A percentile compares a stretch with the other conserved stretches of the same genome.
Conservation (phyloP, 352 stramenopile genomes). For the Pseudoperonospora humuli region DNA sequence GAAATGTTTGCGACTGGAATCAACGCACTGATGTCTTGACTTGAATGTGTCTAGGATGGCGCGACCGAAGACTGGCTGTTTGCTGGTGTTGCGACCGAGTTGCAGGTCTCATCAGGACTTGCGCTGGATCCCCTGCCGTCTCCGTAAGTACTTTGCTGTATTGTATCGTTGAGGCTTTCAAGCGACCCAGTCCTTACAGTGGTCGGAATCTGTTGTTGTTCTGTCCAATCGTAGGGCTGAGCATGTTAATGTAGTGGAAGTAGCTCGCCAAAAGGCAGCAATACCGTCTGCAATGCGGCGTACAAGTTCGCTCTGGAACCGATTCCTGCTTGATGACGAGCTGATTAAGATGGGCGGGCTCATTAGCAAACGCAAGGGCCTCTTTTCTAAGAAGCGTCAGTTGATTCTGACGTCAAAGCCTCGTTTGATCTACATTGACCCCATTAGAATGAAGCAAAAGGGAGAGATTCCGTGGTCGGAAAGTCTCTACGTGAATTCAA, state of each 20-base stretch:
- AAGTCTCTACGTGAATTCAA: constrained; percentile 79
- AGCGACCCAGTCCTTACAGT: neutral
- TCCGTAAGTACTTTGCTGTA: constrained; percentile 34
- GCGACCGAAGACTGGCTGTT: constrained; percentile 86
- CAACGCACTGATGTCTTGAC: neutral
- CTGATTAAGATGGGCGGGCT: constrained; percentile 80
- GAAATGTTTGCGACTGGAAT: neutral
- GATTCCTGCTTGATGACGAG: constrained; percentile 82
- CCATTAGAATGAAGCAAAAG: constrained; percentile 88
- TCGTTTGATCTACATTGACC: constrained; percentile 86
- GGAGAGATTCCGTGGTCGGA: constrained; percentile 84
- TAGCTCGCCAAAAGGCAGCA: constrained; percentile 64
- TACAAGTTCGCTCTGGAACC: constrained; percentile 79
- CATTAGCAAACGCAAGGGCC: constrained; percentile 83
- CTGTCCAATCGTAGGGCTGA: constrained; percentile 18
- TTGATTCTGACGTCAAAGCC: constrained; percentile 82
- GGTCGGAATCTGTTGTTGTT: neutral
- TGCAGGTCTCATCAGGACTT: constrained; percentile 81
- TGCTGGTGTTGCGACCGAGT: constrained; percentile 75
- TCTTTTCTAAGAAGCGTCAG: constrained; percentile 86
- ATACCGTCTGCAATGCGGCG: constrained; percentile 56
- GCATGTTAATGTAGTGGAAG: constrained; percentile 67
- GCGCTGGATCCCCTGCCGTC: constrained; percentile 48
- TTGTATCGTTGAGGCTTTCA: constrained; percentile 3
- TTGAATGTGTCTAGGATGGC: constrained; percentile 48